Evolutionary conservation across 2,329 filamentous ascomycete genomes (phyloP).

Genomic region (Penicillium decumbens): DNA sequence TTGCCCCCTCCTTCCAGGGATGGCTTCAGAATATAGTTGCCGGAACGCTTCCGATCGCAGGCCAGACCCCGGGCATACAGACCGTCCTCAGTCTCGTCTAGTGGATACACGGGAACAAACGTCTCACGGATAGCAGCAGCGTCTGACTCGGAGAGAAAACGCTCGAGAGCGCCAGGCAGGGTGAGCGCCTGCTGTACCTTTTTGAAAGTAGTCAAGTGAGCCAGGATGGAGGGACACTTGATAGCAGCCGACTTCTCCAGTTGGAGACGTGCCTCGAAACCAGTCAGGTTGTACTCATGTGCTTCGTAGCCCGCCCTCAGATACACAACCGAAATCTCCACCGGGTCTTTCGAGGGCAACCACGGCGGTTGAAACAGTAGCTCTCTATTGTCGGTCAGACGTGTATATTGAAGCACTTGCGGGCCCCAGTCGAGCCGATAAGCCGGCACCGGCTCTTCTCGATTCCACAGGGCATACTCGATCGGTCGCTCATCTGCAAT

Average conservation of each 20-base stretch:
- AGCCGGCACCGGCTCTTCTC: slow-evolving; percentile 28
- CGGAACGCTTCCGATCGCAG: slow-evolving; percentile 17
- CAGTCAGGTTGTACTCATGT: slow-evolving; percentile 36
- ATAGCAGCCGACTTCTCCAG: slow-evolving; percentile 42
- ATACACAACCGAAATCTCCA: slow-evolving; percentile 45
- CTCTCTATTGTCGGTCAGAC: slow-evolving; percentile 27
- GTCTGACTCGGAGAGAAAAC: slow-evolving; percentile 31
- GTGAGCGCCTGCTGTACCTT: slow-evolving; percentile 43
- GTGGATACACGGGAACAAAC: slow-evolving; percentile 36
- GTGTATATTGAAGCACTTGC: slow-evolving; percentile 30
- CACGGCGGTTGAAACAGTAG: slow-evolving; percentile 36
- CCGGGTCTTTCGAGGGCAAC: slow-evolving; percentile 5
- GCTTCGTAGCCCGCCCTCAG: slow-evolving; percentile 43
- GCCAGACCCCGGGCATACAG: slow-evolving; percentile 25
- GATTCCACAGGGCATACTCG: slow-evolving; percentile 42
- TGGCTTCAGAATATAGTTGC: slow-evolving; percentile 42
- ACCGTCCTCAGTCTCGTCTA: slow-evolving; percentile 33
- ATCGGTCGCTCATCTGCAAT: slow-evolving; percentile 45
- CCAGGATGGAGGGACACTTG: slow-evolving; percentile 44
- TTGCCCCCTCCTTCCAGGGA: slow-evolving; percentile 45
- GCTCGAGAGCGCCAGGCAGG: slow-evolving; percentile 29
- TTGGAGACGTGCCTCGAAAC: slow-evolving; percentile 28
- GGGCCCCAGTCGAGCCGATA: slow-evolving; percentile 38
- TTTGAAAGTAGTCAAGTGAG: slow-evolving; percentile 44
- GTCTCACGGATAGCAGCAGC: slow-evolving; percentile 29